Conservation (phyloP, 2,329 filamentous ascomycete genomes). For the Fusarium sp. region DNA sequence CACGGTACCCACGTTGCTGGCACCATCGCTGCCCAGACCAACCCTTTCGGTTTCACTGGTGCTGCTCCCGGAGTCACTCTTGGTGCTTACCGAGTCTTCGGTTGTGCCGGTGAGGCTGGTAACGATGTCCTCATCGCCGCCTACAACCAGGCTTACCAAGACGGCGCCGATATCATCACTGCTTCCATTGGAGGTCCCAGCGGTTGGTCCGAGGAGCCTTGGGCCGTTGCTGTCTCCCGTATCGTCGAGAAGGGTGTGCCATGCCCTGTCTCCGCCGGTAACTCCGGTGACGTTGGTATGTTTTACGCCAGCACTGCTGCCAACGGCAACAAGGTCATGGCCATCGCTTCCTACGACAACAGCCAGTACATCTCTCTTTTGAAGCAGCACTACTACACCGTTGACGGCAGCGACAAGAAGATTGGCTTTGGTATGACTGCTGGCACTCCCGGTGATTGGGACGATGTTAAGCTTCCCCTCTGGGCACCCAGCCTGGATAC, state of each 20-base stretch:
- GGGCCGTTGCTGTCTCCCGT: slow-evolving; percentile 61
- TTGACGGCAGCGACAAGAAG: slow-evolving; percentile 50
- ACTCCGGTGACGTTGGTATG: slow-evolving; percentile 59
- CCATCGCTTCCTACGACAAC: slow-evolving; percentile 65
- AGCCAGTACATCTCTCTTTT: slow-evolving; percentile 57
- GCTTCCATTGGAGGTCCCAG: slow-evolving; percentile 62
- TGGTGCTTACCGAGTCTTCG: slow-evolving; percentile 68
- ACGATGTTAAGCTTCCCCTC: slow-evolving; percentile 58
- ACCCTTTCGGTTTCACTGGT: slow-evolving; percentile 67
- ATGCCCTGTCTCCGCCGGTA: slow-evolving; percentile 65
- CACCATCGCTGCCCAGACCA: slow-evolving; percentile 68
- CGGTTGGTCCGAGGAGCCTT: slow-evolving; percentile 65
- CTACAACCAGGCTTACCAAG: slow-evolving; percentile 70
- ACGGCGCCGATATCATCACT: slow-evolving; percentile 67
- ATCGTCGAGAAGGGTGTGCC: slow-evolving; percentile 66
- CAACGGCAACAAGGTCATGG: slow-evolving; percentile 59
- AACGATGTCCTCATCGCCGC: slow-evolving; percentile 70
- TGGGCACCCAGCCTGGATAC: slow-evolving; percentile 63
- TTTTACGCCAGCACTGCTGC: slow-evolving; percentile 64
- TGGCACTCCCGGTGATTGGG: slow-evolving; percentile 58
- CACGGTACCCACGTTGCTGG: slow-evolving; percentile 73
- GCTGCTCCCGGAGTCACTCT: slow-evolving; percentile 67
- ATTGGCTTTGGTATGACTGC: slow-evolving; percentile 56
- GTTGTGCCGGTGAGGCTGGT: slow-evolving; percentile 60
- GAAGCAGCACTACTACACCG: slow-evolving; percentile 55